Evolutionary conservation across 495 filamentous ascomycete genomes (phyloP).

Genomic region (Penicillium samsonianum): DNA sequence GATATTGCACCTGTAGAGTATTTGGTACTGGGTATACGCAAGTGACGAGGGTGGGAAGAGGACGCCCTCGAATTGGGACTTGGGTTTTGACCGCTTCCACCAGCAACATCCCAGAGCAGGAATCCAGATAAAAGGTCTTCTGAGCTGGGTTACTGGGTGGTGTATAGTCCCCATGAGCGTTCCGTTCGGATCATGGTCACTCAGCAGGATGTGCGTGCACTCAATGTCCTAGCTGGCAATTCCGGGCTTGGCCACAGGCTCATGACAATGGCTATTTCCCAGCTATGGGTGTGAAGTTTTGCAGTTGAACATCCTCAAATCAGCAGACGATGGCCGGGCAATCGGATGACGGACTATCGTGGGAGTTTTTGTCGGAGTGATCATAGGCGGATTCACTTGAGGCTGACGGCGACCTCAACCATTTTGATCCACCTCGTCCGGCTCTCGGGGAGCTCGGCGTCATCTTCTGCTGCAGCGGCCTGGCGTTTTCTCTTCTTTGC

Average conservation of each 20-base stretch:
- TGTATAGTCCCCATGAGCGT: not conserved
- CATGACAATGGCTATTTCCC: not conserved
- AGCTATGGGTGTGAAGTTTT: not conserved
- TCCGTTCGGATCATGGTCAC: not conserved
- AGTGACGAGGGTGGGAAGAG: not conserved
- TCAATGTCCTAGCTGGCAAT: not conserved
- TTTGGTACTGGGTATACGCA: not conserved
- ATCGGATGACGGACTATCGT: not conserved
- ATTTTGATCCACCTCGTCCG: conserved; percentile 65
- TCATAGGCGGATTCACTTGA: conserved; percentile 45
- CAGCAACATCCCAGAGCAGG: not conserved
- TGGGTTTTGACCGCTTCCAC: too few relatives aligned
- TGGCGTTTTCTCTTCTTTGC: conserved; percentile 47
- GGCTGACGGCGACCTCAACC: conserved; percentile 63
- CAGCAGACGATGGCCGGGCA: not conserved
- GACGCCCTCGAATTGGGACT: not conserved
- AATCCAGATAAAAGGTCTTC: not conserved
- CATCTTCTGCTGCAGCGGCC: conserved; percentile 18
- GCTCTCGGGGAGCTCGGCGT: conserved; percentile 59
- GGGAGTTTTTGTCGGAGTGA: not conserved
- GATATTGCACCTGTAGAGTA: conserved; percentile 1
- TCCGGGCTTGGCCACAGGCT: not conserved
- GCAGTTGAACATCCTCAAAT: not conserved
- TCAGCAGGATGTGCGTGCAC: not conserved
- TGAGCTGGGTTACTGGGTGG: not conserved